Percentiles rank a stretch among this genome's conserved stretches.
phyloP scores from a whole-genome alignment of 139 green algal genomes.

The Eudorina sp. region DNA sequence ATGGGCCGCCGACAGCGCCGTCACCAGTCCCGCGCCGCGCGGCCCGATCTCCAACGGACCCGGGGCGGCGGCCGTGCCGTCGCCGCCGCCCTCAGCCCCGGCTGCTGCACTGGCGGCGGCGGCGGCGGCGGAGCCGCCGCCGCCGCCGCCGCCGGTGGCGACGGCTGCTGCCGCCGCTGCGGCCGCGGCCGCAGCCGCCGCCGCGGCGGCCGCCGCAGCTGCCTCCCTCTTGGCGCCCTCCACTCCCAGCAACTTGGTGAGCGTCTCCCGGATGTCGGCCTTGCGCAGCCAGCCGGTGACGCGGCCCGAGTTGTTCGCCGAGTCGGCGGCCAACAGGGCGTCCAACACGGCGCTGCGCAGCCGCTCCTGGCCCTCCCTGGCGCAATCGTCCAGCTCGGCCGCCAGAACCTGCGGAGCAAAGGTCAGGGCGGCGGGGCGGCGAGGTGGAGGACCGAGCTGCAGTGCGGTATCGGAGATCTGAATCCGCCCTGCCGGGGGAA shows the following conservation, averaged over 20 bases:
- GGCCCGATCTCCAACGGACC: background rate
- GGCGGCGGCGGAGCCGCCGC: background rate
- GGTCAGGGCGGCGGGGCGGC: no score
- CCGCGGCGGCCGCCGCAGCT: background rate
- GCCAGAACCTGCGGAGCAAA: conserved; percentile 56
- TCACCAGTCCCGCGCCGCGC: conserved; percentile 19
- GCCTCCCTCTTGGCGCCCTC: conserved; percentile 26
- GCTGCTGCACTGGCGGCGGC: no score
- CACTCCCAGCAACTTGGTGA: conserved; percentile 13
- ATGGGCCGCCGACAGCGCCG: conserved; percentile 15
- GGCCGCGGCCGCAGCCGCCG: background rate
- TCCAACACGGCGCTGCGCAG: conserved; percentile 48
- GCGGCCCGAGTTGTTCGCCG: conserved; percentile 19
- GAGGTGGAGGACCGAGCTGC: no score
- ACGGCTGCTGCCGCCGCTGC: background rate
- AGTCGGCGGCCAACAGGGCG: conserved; percentile 32
- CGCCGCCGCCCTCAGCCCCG: background rate
- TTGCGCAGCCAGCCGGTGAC: conserved; percentile 67
- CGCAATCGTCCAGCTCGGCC: conserved; percentile 59
- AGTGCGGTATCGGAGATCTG: no score
- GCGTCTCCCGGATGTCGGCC: conserved; percentile 46
- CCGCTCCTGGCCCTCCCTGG: conserved; percentile 50
- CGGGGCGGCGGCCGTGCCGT: background rate
- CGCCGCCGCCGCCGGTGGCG: background rate
- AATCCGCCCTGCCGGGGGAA: no score